A percentile compares a stretch with the other conserved stretches of the same genome.
Conservation (phyloP, 2,329 filamentous ascomycete species). For the Trichoderma sp. region DNA sequence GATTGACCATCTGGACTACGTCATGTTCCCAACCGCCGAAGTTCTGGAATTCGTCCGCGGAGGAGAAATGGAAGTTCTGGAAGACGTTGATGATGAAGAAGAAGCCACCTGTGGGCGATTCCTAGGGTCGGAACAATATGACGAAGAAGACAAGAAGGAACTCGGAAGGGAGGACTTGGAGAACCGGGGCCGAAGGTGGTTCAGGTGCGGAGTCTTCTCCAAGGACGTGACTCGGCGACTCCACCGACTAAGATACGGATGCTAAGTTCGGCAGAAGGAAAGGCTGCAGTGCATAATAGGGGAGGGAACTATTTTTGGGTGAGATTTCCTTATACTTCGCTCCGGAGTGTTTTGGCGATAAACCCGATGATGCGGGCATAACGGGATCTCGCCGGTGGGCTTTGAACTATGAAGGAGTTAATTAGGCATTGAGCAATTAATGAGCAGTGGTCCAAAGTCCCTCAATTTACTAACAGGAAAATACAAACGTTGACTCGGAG, state of each 20-base stretch:
- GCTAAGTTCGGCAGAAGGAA: background rate
- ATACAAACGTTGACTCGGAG: background rate
- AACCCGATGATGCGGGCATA: background rate
- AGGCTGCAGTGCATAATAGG: background rate
- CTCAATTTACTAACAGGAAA: background rate
- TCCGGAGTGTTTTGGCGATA: background rate
- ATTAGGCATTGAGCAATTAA: background rate
- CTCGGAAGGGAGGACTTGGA: background rate
- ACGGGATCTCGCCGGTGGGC: background rate
- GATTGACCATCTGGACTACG: background rate
- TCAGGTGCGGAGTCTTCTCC: background rate
- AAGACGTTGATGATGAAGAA: background rate
- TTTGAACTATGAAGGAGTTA: background rate
- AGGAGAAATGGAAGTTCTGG: background rate
- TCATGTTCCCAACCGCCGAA: background rate
- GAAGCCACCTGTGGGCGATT: background rate
- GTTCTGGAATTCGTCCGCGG: background rate
- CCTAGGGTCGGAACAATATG: background rate
- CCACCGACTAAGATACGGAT: slow-evolving; percentile 4
- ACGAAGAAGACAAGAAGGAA: background rate
- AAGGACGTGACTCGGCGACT: slow-evolving; percentile 10
- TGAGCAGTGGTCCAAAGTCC: background rate
- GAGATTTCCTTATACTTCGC: background rate
- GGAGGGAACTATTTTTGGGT: background rate
- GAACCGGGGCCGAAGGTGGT: background rate